A percentile compares a stretch with the other conserved stretches of the same genome.
phyloP scores from a whole-genome alignment of 164 flowering plant genomes.

The Vitis cinerea region DNA sequence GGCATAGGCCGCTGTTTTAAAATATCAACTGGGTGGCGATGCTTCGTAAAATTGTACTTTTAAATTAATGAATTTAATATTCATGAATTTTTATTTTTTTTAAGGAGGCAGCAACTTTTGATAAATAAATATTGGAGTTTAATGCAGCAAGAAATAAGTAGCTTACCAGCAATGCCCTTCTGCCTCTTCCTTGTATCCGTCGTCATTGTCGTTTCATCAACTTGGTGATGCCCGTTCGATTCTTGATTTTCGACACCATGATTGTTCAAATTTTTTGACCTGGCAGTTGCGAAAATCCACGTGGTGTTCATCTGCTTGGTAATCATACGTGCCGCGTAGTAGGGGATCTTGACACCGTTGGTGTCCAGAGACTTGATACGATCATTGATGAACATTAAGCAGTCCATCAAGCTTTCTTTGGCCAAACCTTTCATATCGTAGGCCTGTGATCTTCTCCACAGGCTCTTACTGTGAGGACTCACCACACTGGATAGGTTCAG shows the following conservation, averaged over 20 bases:
- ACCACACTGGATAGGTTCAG: constrained; percentile 49
- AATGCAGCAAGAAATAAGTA: too few relatives aligned
- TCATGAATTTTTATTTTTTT: too few relatives aligned
- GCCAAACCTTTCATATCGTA: constrained; percentile 79
- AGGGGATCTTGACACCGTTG: constrained; percentile 47
- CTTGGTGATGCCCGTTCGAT: background rate
- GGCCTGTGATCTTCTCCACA: constrained; percentile 90
- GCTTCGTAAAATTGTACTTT: too few relatives aligned
- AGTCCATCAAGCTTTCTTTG: constrained; percentile 83
- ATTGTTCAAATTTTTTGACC: constrained; percentile 2
- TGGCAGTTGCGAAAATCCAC: constrained; percentile 58
- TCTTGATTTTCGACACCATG: constrained; percentile 5
- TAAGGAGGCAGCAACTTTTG: too few relatives aligned
- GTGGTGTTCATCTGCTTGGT: constrained; percentile 76
- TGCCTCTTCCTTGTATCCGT: too few relatives aligned
- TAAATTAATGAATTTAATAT: too few relatives aligned
- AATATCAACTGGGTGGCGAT: too few relatives aligned
- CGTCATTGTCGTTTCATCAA: too few relatives aligned
- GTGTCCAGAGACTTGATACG: constrained; percentile 14
- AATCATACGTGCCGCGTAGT: constrained; percentile 68
- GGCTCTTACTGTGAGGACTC: constrained; percentile 64
- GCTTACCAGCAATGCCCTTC: too few relatives aligned
- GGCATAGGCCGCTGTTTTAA: too few relatives aligned
- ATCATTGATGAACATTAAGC: constrained; percentile 58
- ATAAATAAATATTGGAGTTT: too few relatives aligned